Conservation (phyloP, 164 flowering plant species). For the Chimonanthus praecox region DNA sequence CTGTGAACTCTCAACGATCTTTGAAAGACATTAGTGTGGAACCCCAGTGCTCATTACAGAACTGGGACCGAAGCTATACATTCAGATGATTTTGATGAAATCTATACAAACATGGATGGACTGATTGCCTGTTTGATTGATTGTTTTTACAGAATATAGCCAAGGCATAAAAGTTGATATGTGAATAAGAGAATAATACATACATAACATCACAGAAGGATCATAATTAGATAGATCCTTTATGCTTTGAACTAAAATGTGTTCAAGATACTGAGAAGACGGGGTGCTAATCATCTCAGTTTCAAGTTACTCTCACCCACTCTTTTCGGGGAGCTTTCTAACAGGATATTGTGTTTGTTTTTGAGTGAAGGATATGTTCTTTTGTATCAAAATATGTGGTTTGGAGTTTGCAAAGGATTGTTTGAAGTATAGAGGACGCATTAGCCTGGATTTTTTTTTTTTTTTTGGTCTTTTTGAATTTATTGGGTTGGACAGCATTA, state of each 20-base stretch:
- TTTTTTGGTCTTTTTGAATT: no score
- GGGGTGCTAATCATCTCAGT: not conserved
- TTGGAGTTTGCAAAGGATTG: not conserved
- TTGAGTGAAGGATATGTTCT: not conserved
- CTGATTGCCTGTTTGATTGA: not conserved
- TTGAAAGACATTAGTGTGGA: slow-evolving; percentile 21
- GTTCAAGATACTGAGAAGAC: not conserved
- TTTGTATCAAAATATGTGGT: not conserved
- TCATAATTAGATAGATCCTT: no score
- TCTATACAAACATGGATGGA: not conserved
- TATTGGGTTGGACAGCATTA: no score
- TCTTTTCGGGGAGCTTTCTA: not conserved
- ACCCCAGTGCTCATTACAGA: slow-evolving; percentile 19
- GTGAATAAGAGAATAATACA: not conserved
- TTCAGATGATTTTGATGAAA: slow-evolving; percentile 13
- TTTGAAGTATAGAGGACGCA: not conserved
- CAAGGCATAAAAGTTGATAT: not conserved
- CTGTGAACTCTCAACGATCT: slow-evolving; percentile 16
- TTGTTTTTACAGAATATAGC: not conserved
- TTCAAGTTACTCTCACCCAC: not conserved
- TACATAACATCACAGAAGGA: not conserved
- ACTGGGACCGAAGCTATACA: slow-evolving; percentile 13
- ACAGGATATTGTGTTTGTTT: not conserved
- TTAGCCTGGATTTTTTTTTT: no score
- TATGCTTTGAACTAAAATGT: not conserved